Conservation (phyloP, 176 grass and related monocot species). For the Oryza glumipatula region DNA sequence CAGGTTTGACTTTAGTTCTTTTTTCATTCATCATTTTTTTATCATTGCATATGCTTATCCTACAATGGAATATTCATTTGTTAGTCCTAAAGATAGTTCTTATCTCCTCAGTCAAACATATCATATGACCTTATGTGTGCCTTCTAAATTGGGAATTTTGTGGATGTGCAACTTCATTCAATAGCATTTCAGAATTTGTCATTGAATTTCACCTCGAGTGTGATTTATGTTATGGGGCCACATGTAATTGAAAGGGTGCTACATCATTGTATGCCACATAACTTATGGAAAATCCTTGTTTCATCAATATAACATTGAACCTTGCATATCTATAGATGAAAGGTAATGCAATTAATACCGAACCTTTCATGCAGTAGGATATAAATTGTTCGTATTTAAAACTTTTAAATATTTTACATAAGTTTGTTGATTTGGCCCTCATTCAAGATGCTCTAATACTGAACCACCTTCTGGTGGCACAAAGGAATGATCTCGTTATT, state of each 20-base stretch:
- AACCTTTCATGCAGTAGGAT: background rate
- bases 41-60: slow-evolving; percentile 14
- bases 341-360: background rate
- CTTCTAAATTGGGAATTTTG: background rate
- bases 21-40: slow-evolving; percentile 2
- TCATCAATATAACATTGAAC: background rate
- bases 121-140: background rate
- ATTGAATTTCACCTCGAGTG: background rate
- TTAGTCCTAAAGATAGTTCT: slow-evolving; percentile 24
- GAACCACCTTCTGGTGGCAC: background rate
- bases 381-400: background rate
- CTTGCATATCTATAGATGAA: background rate
- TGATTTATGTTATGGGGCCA: background rate
- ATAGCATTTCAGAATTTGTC: background rate
- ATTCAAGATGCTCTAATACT: slow-evolving; percentile 12
- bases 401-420: background rate
- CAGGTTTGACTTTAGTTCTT: slow-evolving; percentile 59
- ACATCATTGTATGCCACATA: background rate
- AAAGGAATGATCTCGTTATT: background rate
- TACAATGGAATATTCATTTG: slow-evolving; percentile 16
- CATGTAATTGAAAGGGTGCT: background rate
- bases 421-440: background rate
- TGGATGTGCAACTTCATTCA: background rate
- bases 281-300: background rate
- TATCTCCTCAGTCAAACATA: background rate